Base-by-base conservation (phyloP, 805 yeast genomes). In the Candida insectalens region DNA sequence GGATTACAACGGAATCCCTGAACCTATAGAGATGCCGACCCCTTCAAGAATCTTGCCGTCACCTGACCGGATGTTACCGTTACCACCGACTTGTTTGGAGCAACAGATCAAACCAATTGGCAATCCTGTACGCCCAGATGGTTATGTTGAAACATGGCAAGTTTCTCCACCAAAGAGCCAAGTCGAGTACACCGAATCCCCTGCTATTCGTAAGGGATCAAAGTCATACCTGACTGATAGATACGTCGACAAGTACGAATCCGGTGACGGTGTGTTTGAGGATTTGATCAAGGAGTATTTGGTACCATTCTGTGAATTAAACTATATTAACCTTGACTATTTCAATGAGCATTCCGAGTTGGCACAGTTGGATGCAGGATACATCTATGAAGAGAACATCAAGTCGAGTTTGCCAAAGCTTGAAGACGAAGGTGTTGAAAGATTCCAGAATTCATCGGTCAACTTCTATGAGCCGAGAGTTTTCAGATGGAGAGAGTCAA, bases 401-500 rank as follows among this genome's bases (percentile, higher is more conserved):
- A 25, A 25, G 22, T 23, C 29, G 13, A 23, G 10, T 7, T 12
- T 31, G n/a, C 34, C 34, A 3, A 12, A n/a, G 15, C 7, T n/a
- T 13, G 12, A 17, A 21, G 34, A 31, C 12, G 34, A 31, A 6
- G 34, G 16, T 25, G 19, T 29, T 5, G 34, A 29, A 7, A 16
- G 34, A 18, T 23, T 31, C 23, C 7, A 12, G 10, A 12, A 12
- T 21, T 10, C 19, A 8, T 22, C 4, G 10, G 30, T 37, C 30
- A 42, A 42, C 32, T 42, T 39, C 20, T 41, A 39, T 32, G 42
- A 41, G 27, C 47, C 47, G 7, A 30, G 40, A 15, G 35, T 43
- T 4, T 34, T 39, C 27, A 34, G 47, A 36, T 37, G 36, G 29
- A 31, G 17, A 12, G 21, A 7, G 15, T 12, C 14, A 9, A 8